phyloP scores from a whole-genome alignment of 306 rosid genomes.

The Vachellia collinsii region DNA sequence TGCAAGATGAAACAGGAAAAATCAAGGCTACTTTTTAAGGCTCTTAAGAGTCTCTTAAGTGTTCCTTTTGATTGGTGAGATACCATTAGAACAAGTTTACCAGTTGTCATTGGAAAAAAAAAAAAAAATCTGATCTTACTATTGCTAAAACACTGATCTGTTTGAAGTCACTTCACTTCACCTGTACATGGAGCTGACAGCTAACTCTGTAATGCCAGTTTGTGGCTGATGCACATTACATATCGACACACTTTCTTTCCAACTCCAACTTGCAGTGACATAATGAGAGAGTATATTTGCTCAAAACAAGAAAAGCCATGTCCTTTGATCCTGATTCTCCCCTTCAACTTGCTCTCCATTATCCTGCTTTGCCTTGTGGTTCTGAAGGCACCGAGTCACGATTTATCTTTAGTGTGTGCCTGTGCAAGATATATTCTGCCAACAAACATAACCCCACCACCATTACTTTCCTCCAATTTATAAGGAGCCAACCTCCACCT shows the following conservation, averaged over 20 bases:
- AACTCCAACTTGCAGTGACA: constrained; percentile 48
- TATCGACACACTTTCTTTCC: neutral
- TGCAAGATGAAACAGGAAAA: neutral
- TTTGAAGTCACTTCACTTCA: neutral
- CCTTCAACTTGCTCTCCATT: constrained; percentile 40
- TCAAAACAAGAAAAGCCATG: constrained; percentile 28
- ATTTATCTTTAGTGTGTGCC: constrained; percentile 32
- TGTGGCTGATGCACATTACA: neutral
- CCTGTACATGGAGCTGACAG: neutral
- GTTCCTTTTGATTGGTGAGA: neutral
- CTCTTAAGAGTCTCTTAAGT: neutral
- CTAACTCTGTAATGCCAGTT: neutral
- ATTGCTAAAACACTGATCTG: neutral
- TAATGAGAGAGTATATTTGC: constrained; percentile 41
- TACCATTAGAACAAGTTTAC: neutral
- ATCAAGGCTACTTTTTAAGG: neutral
- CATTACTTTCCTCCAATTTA: constrained; percentile 57
- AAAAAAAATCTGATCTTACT: neutral
- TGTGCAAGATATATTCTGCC: constrained; percentile 54
- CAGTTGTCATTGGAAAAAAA: neutral
- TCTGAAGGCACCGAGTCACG: constrained; percentile 41
- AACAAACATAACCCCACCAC: constrained; percentile 53
- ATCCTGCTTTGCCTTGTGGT: constrained; percentile 49
- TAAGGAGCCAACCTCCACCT: constrained; percentile 55
- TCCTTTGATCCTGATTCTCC: constrained; percentile 45